Percentiles rank a stretch among this genome's conserved stretches.
Conservation (phyloP, 2,329 filamentous ascomycete species). For the Amauroascus niger region DNA sequence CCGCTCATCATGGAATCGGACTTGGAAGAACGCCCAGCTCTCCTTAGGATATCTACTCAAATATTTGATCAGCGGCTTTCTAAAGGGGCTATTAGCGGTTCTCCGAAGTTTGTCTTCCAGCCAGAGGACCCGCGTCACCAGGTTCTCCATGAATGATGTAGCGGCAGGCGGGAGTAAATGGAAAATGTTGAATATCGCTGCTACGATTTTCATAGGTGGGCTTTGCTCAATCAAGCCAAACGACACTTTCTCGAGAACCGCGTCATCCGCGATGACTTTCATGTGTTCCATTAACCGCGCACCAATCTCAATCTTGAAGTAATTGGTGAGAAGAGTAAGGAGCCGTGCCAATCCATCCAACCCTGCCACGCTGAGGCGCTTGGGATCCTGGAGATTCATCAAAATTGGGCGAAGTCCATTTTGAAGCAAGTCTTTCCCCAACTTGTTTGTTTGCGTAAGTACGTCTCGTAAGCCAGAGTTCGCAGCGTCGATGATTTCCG, state of each 20-base stretch:
- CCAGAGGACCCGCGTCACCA: constrained; percentile 83
- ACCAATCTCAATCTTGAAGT: constrained; percentile 98
- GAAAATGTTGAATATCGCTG: constrained; percentile 92
- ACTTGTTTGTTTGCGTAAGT: constrained; percentile 74
- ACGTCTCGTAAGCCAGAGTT: constrained; percentile 84
- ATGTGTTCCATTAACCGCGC: constrained; percentile 87
- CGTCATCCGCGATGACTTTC: constrained; percentile 75
- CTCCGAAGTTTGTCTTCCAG: constrained; percentile 75
- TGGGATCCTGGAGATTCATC: constrained; percentile 88
- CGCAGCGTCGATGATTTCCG: constrained; percentile 84
- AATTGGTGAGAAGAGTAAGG: constrained; percentile 84
- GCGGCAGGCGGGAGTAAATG: constrained; percentile 87
- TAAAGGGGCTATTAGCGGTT: constrained; percentile 85
- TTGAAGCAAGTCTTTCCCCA: constrained; percentile 91
- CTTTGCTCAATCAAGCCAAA: constrained; percentile 94
- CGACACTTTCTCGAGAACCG: constrained; percentile 73
- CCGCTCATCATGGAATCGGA: constrained; percentile 68
- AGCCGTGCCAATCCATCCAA: constrained; percentile 85
- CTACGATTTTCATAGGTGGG: constrained; percentile 84
- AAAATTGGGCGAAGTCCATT: constrained; percentile 90
- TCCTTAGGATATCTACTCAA: constrained; percentile 88
- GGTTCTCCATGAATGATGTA: constrained; percentile 77
- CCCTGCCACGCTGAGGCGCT: constrained; percentile 77
- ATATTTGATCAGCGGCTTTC: constrained; percentile 81
- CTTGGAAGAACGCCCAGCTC: constrained; percentile 69